Conservation (phyloP, 2,329 filamentous ascomycete genomes). For the Beauveria sp. region DNA sequence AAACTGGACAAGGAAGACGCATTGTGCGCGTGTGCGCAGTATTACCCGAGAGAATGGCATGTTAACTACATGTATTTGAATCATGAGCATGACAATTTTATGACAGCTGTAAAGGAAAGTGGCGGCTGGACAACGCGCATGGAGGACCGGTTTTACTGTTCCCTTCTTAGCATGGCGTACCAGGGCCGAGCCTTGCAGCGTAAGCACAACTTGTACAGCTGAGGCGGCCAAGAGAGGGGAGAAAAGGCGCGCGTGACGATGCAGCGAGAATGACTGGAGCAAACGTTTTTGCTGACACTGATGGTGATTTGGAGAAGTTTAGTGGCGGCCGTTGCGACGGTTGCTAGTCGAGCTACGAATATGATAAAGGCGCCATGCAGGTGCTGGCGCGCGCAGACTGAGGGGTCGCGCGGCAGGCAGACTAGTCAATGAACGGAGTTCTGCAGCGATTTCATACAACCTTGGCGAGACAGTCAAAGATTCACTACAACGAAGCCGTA, state of each 20-base stretch:
- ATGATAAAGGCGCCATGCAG: not conserved
- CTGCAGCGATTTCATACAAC: too few relatives aligned
- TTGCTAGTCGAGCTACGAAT: not conserved
- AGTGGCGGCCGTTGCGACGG: not conserved
- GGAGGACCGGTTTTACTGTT: not conserved
- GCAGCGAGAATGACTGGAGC: too few relatives aligned
- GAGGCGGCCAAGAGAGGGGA: not conserved
- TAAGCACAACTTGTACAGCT: not conserved
- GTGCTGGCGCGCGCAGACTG: not conserved
- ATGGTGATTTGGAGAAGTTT: too few relatives aligned
- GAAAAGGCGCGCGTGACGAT: not conserved
- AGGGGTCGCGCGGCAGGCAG: not conserved
- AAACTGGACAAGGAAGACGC: not conserved
- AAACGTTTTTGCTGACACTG: too few relatives aligned
- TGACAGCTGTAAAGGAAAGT: not conserved
- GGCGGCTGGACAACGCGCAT: not conserved
- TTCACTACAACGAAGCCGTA: too few relatives aligned
- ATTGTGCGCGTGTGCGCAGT: not conserved
- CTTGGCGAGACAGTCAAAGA: too few relatives aligned
- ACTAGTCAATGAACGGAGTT: too few relatives aligned
- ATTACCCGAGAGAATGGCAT: not conserved
- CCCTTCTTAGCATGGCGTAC: not conserved
- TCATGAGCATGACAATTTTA: not conserved
- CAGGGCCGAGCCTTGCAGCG: not conserved
- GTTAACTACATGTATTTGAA: not conserved